Base-by-base conservation (phyloP, 2,329 filamentous ascomycete genomes). In the Metarhizium sp. region DNA sequence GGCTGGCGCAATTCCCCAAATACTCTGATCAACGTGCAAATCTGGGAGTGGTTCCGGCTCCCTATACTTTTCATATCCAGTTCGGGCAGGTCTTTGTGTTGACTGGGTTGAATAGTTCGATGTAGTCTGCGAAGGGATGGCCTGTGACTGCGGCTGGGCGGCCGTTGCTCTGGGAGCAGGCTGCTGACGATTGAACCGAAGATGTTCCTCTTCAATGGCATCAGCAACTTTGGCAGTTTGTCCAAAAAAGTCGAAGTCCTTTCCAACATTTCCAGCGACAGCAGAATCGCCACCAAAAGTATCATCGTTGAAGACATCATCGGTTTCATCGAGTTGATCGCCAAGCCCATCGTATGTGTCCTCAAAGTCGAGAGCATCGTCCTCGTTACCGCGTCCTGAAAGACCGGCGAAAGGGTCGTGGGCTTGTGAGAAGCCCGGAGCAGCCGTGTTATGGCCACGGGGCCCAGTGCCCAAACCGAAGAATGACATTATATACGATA, bases 191-290 rank as follows among this genome's bases (percentile, higher is more conserved):
- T 82, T 83, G 71, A 86, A 96, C 56, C 91, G 85, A 65, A 91
- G 77, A 67, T 96, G 89, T 73, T 97, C 94, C 71, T 97, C 91
- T 61, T 90, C 88, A 63, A 99, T 88, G 40, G 87, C 91, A 72
- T 86, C 81, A 20, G 91, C 80, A 45, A 96, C 88, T 71, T 92
- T 85, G 56, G 92, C 92, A 6, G 94, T 99, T 66, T 89, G 86
- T 45, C 92, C 92, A 61, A 95, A 95, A 73, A 97, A 99, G 71
- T 99, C 94, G 65, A 97, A 97, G 71, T 99, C 92, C 69, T 89
- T 95, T 67, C 92, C 92, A 57, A 94, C 82, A 11, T 76, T 76
- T 34, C 77, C 71, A 42, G 69, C 61, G 18, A 69, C 66, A 18
- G 69, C 73, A 57, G 72, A 59, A 18, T 64, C 66, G 34, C 67